These are phyloP conservation scores for Pyrenophora graminea DNA, from an alignment of 2,329 filamentous ascomycete genomes.

Conservation along the genomic window DNA sequence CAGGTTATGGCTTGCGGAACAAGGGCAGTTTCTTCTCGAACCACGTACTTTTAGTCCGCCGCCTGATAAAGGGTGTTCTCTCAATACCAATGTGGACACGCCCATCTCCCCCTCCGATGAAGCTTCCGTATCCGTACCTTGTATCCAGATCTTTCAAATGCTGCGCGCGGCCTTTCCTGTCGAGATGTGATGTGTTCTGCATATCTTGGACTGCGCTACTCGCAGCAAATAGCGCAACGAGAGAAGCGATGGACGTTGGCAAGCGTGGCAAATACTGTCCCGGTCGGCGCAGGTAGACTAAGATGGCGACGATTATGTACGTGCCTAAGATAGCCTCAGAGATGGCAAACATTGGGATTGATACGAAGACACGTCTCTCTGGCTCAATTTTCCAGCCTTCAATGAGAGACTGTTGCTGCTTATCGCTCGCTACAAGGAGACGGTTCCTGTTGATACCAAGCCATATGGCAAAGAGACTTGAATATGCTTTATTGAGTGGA, in stretches of 20 bases:
- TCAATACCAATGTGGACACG: conserved; percentile 59
- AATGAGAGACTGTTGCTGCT: too few relatives aligned
- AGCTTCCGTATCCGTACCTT: conserved; percentile 57
- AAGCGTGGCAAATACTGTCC: conserved; percentile 55
- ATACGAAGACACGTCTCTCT: conserved; percentile 54
- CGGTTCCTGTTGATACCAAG: conserved; percentile 48
- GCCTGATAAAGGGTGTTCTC: background rate
- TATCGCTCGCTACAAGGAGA: too few relatives aligned
- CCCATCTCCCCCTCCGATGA: conserved; percentile 52
- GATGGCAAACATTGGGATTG: conserved; percentile 52
- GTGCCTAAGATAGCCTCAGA: conserved; percentile 50
- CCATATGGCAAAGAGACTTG: conserved; percentile 49
- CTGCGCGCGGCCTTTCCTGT: conserved; percentile 16
- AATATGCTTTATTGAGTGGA: conserved; percentile 2
- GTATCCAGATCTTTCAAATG: conserved; percentile 23
- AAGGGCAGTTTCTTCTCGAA: too few relatives aligned
- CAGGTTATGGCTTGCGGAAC: too few relatives aligned
- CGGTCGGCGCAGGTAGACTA: conserved; percentile 51
- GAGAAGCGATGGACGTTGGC: conserved; percentile 56
- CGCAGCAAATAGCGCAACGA: conserved; percentile 55
- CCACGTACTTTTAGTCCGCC: too few relatives aligned
- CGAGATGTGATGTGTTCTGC: conserved; percentile 22
- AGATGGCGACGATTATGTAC: conserved; percentile 51
- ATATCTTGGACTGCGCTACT: conserved; percentile 52
- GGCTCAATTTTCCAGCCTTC: too few relatives aligned